Conservation (phyloP, 495 filamentous ascomycete genomes). For the Talaromyces borbonicus region DNA sequence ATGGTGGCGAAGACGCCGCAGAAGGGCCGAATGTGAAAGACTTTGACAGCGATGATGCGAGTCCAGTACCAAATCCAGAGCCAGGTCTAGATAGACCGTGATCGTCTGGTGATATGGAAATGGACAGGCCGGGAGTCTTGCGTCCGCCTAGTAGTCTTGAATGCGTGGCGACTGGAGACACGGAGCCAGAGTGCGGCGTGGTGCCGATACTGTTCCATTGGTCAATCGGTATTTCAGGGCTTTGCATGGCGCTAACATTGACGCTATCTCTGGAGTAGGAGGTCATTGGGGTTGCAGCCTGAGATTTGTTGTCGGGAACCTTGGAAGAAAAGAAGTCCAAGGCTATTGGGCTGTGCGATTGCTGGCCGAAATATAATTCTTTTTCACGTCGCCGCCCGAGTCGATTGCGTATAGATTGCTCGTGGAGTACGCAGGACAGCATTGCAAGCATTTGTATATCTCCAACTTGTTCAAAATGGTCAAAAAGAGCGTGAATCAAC, state of each 20-base stretch:
- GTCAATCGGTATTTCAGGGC: slow-evolving; percentile 30
- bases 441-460: slow-evolving; percentile 94
- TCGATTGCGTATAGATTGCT: slow-evolving; percentile 27
- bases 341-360: slow-evolving; percentile 22
- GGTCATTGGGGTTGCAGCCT: slow-evolving; percentile 27
- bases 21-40: slow-evolving; percentile 56
- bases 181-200: slow-evolving; percentile 53
- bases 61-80: slow-evolving; percentile 43
- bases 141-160: slow-evolving; percentile 20
- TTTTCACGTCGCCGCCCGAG: slow-evolving; percentile 8
- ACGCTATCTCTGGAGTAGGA: slow-evolving; percentile 51
- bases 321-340: slow-evolving; percentile 24
- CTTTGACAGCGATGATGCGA: slow-evolving; percentile 62
- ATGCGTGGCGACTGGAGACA: slow-evolving; percentile 46
- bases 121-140: slow-evolving; percentile 52
- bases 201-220: slow-evolving; percentile 19
- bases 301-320: slow-evolving; percentile 21
- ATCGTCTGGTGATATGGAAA: slow-evolving; percentile 55
- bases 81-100: slow-evolving; percentile 34
- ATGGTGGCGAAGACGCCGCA: slow-evolving; percentile 60
- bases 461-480: slow-evolving; percentile 66
- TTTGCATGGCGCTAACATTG: slow-evolving; percentile 45
- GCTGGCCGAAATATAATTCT: slow-evolving; percentile 9
- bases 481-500: slow-evolving; percentile 56
- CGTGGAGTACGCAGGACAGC: slow-evolving; percentile 80